A percentile compares a stretch with the other conserved stretches of the same genome.
phyloP scores from a whole-genome alignment of 208 protist genomes.

The Trypanosoma platydactyli region DNA sequence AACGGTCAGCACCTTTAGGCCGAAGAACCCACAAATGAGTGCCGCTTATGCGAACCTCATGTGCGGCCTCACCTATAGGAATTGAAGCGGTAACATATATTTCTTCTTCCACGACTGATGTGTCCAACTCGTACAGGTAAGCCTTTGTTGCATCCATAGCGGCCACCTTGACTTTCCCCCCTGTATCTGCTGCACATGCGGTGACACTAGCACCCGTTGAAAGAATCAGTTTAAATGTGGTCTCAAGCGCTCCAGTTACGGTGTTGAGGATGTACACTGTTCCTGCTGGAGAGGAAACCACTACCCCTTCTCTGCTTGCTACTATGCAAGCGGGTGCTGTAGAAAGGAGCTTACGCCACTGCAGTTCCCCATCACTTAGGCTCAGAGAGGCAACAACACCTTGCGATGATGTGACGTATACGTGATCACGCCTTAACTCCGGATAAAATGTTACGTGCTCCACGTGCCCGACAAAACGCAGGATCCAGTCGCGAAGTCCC shows the following conservation, averaged over 20 bases:
- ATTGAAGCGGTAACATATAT: constrained; percentile 3
- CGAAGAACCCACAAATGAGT: constrained; percentile 23
- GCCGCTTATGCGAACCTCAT: constrained; percentile 3
- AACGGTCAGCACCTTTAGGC: constrained; percentile 4
- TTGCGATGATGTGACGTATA: constrained; percentile 62
- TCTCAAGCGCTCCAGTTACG: constrained; percentile 50
- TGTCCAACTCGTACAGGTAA: constrained; percentile 41
- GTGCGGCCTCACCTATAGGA: constrained; percentile 8
- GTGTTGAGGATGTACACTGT: constrained; percentile 52
- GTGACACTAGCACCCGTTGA: constrained; percentile 25
- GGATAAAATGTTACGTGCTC: constrained; percentile 54
- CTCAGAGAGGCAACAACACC: constrained; percentile 71
- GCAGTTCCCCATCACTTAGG: constrained; percentile 36
- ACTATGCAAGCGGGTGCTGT: constrained; percentile 56
- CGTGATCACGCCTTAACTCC: constrained; percentile 23
- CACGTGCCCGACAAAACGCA: constrained; percentile 75
- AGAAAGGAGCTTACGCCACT: constrained; percentile 60
- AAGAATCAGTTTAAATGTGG: constrained; percentile 44
- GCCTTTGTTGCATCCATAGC: constrained; percentile 29
- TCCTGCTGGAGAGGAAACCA: constrained; percentile 51
- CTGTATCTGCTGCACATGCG: constrained; percentile 34
- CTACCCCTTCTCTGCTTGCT: constrained; percentile 27
- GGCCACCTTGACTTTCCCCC: constrained; percentile 32
- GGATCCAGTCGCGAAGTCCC: constrained; percentile 78
- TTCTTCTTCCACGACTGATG: constrained; percentile 17